These are phyloP conservation scores for Panus rudis DNA, from an alignment of 768 basidiomycete species.

Conservation along the genomic window DNA sequence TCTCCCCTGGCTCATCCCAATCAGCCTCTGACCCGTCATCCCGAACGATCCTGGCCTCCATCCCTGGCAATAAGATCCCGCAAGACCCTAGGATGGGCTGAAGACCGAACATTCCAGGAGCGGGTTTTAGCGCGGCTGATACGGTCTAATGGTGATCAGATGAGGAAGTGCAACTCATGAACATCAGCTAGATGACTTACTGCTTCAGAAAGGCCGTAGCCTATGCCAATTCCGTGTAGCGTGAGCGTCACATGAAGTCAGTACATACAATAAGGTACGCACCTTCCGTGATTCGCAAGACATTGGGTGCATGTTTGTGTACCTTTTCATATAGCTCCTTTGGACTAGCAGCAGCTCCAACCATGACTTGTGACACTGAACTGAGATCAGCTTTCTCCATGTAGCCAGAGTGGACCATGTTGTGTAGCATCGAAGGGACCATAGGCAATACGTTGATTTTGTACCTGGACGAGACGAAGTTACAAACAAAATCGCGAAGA, in stretches of 20 bases:
- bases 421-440: slow-evolving; percentile 10
- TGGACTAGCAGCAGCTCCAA: slow-evolving; percentile 11
- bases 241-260: background rate
- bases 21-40: slow-evolving; percentile 51
- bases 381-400: slow-evolving; percentile 6
- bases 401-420: slow-evolving; percentile 6
- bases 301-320: slow-evolving; percentile 1
- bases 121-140: background rate
- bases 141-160: background rate
- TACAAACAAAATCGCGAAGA: background rate
- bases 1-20: slow-evolving; percentile 54
- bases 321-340: slow-evolving; percentile 1
- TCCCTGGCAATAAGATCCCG: slow-evolving; percentile 54
- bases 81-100: slow-evolving; percentile 17
- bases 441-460: slow-evolving; percentile 6
- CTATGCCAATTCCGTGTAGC: background rate
- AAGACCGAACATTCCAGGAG: background rate
- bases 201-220: background rate
- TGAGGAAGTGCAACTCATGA: background rate
- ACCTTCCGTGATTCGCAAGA: slow-evolving; percentile 7
- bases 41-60: slow-evolving; percentile 53
- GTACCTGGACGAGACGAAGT: slow-evolving; percentile 3
- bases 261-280: too few relatives aligned
- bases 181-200: background rate
- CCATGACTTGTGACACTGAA: slow-evolving; percentile 1